Base-by-base conservation (phyloP, 345 rosid genomes). In the Populus davidiana region DNA sequence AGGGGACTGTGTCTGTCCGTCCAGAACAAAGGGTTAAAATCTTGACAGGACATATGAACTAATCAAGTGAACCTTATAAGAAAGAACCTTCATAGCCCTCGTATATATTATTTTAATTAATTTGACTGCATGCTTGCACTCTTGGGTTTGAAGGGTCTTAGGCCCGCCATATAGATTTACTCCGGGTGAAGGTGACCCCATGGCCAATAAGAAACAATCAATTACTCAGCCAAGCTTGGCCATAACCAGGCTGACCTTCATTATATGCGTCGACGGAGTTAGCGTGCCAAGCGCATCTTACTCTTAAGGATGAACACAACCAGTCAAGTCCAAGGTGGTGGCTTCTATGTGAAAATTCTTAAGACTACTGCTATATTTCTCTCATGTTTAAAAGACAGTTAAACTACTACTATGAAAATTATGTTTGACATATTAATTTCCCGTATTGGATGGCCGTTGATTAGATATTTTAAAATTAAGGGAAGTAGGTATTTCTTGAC, bases 321-420 rank as follows among this genome's bases (percentile, higher is more conserved):
- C 17, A n/a, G 17, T 50, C 6, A 69, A 69, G 78, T 82, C 85
- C 10, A 77, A 74, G 76, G n/a, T 68, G 85, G 83, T 77, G 83
- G 82, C 85, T 84, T 17, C 44, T 18, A 39, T 21, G 0, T 16
- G 50, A 49, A 79, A 59, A 79, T 54, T 25, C 77, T 73, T 75
- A 75, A 67, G 54, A 41, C 59, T 52, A 25, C 27, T 7, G 47
- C 5, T 11, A 21, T 50, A 2, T 71, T 56, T 56, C 9, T 21
- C 4, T 56, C 62, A n/a, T 8, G 62, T 8, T 56, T n/a, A 56
- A 2, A 56, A 23, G 62, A 20, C 1, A 56, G 23, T 21, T 20
- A 8, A 54, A 54, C 61, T 21, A 7, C n/a, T 1, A 50, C 20
- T 10, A 50, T 35, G 33, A 38, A 29, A 29, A 5, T 67, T 20